Evolutionary conservation across 192 early-diverging fungal genomes (phyloP), one percentile per base, ranked within the genome.

Genomic region (Thamnidium elegans): DNA sequence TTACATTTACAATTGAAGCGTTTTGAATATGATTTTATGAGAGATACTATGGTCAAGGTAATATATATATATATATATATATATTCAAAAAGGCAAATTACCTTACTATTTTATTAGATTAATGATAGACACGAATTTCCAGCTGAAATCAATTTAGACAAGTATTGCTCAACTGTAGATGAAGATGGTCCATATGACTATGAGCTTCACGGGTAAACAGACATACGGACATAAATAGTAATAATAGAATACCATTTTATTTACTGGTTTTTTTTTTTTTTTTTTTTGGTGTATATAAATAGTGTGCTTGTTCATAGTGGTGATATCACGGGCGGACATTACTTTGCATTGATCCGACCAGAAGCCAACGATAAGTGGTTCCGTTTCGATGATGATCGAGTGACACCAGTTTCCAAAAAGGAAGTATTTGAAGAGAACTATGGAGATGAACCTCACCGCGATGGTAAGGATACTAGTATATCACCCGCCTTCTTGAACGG

Each of bases 121-220:
- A 97, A 97, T 81, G 95, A 96, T 76, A 86, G 97, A 17, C 87
- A 95, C 68, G 97, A 97, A 74, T 99, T 96, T 76, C 93, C 94
- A 19, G 47, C 78, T 34, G 81, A 87, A 50, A 89, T 98, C 62
- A 93, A 97, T 63, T 75, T 99, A 36, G 86, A 85, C 31, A 84
- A 88, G 26, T 99, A 91, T 78, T 79, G 97, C 45, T 78, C 79
- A 2, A 80, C 86, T 10, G 84, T 88, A 65, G 82, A 77, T 63
- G 44, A 59, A 44, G 69, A 79, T 36, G 78, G 79, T 47, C 65
- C 84, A 21, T 89, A 92, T 74, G 82, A 82, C 42, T 99, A 99
- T 77, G 71, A 79, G 21, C 74, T 98, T 30, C 94, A 98, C 66
- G 95, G 94, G 87, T 90, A 80, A 56, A 66, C 17, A 47, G 15